Conservation (phyloP, 768 basidiomycete species). For the Podaxis sp. region DNA sequence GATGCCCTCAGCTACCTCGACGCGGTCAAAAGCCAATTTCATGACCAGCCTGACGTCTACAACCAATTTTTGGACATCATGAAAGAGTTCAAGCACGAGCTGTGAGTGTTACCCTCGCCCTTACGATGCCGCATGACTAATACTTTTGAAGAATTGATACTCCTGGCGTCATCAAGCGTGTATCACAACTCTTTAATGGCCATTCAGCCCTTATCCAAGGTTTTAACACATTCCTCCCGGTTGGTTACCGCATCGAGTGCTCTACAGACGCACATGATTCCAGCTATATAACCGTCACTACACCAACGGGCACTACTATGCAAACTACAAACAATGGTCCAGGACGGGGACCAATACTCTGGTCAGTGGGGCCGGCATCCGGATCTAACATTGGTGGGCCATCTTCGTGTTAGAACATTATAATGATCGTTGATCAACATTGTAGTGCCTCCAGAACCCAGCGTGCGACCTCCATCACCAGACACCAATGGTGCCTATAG, state of each 20-base stretch:
- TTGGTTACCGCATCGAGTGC: constrained; percentile 91
- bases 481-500: constrained; percentile 27
- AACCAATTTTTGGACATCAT: constrained; percentile 95
- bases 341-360: constrained; percentile 36
- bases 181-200: constrained; percentile 89
- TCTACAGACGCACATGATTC: constrained; percentile 61
- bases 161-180: constrained; percentile 94
- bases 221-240: constrained; percentile 96
- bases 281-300: constrained; percentile 74
- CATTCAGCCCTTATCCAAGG: constrained; percentile 92
- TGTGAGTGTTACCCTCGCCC: constrained; percentile 44
- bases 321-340: constrained; percentile 53
- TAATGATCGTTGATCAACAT: constrained; percentile 2
- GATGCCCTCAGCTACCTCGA: constrained; percentile 93
- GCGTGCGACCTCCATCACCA: constrained; percentile 11
- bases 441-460: constrained; percentile 33
- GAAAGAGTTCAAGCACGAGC: constrained; percentile 98
- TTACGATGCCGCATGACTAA: background rate
- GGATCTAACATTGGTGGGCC: constrained; percentile 17
- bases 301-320: constrained; percentile 65
- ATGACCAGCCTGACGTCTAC: constrained; percentile 92
- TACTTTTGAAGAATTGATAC: constrained; percentile 79
- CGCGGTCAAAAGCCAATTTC: constrained; percentile 89
- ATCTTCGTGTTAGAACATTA: background rate
- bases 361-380: constrained; percentile 30